Evolutionary conservation across 169 alveolate genomes (phyloP).

Genomic region (Toxoplasma gondii): DNA sequence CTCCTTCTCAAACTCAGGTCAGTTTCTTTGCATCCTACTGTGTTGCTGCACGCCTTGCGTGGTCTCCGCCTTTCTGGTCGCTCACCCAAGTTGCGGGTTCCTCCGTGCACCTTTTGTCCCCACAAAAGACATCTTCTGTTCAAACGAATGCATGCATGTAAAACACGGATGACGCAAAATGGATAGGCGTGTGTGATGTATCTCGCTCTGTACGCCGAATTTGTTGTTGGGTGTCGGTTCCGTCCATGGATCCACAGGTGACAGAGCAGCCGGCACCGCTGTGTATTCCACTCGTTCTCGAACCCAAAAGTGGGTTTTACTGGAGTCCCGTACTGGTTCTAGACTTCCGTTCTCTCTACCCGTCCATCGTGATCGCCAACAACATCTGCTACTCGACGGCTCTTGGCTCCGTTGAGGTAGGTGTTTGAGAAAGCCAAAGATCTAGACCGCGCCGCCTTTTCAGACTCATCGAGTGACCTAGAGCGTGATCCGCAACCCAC

Average conservation of each 20-base stretch:
- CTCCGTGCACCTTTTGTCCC: too few species aligned
- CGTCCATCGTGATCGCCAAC: slow-evolving; percentile 96
- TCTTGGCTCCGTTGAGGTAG: slow-evolving; percentile 75
- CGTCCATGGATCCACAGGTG: slow-evolving; percentile 68
- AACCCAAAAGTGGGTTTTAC: slow-evolving; percentile 92
- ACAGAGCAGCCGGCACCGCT: slow-evolving; percentile 82
- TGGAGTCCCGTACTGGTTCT: slow-evolving; percentile 94
- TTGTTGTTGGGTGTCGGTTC: background rate
- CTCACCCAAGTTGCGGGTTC: too few species aligned
- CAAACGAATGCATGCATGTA: too few species aligned
- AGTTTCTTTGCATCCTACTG: background rate
- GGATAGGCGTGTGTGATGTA: too few species aligned
- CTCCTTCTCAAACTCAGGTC: slow-evolving; percentile 70
- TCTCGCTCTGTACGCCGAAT: background rate
- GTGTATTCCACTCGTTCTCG: slow-evolving; percentile 90
- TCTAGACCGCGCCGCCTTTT: slow-evolving; percentile 74
- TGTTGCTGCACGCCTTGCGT: too few species aligned
- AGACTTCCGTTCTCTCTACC: slow-evolving; percentile 96
- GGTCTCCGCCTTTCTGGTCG: too few species aligned
- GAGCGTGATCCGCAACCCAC: background rate
- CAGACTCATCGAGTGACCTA: slow-evolving; percentile 2
- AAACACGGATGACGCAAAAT: too few species aligned
- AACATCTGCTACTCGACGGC: slow-evolving; percentile 93
- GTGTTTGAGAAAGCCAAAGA: background rate
- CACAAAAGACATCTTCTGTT: too few species aligned